Evolutionary conservation across 352 stramenopile species (phyloP).

Genomic region (Phytophthora gonapodyides): DNA sequence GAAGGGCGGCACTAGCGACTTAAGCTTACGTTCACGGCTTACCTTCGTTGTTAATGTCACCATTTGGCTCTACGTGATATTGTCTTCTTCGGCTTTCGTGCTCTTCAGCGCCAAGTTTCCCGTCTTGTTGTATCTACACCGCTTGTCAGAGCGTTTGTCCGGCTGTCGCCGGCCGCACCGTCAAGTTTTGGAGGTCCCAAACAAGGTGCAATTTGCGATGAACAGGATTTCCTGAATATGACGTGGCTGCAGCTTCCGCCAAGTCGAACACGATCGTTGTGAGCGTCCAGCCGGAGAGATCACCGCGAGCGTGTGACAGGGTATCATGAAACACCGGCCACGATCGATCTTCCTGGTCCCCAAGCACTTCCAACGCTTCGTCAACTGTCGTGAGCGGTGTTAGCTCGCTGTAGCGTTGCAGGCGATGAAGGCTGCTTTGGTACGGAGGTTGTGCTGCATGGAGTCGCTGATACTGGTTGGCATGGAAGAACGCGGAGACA

Average conservation of each 20-base stretch:
- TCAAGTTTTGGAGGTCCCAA: slow-evolving; percentile 55
- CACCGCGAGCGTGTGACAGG: slow-evolving; percentile 55
- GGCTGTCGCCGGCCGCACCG: slow-evolving; percentile 13
- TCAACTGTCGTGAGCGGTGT: slow-evolving; percentile 41
- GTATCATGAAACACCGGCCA: slow-evolving; percentile 73
- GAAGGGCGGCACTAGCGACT: slow-evolving; percentile 51
- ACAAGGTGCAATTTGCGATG: slow-evolving; percentile 38
- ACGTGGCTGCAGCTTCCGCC: slow-evolving; percentile 41
- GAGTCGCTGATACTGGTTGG: slow-evolving; percentile 79
- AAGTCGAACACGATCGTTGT: slow-evolving; percentile 74
- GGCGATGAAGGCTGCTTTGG: slow-evolving; percentile 67
- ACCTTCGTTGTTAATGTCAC: no score
- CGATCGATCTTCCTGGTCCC: slow-evolving; percentile 60
- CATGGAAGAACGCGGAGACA: slow-evolving; percentile 63
- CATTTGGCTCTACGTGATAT: no score
- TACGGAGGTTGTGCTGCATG: slow-evolving; percentile 62
- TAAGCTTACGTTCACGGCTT: no score
- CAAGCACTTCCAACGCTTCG: slow-evolving; percentile 59
- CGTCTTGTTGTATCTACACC: no score
- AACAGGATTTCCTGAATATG: slow-evolving; percentile 54
- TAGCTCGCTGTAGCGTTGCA: slow-evolving; percentile 64
- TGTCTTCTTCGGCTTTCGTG: no score
- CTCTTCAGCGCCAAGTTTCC: no score
- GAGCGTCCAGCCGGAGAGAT: slow-evolving; percentile 75
- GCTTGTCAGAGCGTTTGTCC: background rate